These are phyloP conservation scores for Sarcocystis neurona DNA, from an alignment of 169 alveolate species.

Conservation along the genomic window DNA sequence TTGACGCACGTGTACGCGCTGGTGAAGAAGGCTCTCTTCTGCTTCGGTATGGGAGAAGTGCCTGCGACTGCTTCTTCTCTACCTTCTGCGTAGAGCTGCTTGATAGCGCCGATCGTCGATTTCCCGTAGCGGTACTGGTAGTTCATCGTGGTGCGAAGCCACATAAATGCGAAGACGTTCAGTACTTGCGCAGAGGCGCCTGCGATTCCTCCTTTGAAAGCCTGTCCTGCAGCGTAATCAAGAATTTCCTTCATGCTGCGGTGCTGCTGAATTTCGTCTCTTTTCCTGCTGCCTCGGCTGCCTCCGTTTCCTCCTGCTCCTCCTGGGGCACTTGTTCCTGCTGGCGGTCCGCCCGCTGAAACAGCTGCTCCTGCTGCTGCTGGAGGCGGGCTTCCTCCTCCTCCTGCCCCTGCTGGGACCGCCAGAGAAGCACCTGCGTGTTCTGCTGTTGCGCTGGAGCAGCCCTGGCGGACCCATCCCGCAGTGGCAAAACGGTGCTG, in stretches of 20 bases:
- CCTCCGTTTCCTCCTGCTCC: too few species aligned
- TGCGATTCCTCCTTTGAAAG: constrained; percentile 78
- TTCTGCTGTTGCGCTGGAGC: background rate
- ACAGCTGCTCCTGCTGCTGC: too few species aligned
- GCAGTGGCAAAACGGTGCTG: background rate
- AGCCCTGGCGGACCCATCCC: background rate
- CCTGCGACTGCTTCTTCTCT: background rate
- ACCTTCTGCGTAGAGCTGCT: constrained; percentile 57
- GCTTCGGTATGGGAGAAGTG: too few species aligned
- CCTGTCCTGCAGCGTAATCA: constrained; percentile 37
- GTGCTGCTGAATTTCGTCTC: too few species aligned
- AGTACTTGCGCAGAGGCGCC: constrained; percentile 83
- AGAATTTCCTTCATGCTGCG: too few species aligned
- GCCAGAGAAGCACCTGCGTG: too few species aligned
- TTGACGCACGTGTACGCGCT: background rate
- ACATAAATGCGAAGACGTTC: constrained; percentile 83
- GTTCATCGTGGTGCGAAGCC: constrained; percentile 88
- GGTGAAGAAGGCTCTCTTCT: background rate
- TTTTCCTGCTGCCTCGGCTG: too few species aligned
- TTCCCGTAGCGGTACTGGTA: constrained; percentile 80
- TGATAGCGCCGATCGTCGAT: constrained; percentile 23
- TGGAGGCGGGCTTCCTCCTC: too few species aligned
- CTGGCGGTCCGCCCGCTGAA: too few species aligned
- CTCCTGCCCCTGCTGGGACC: too few species aligned
- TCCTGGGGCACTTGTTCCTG: too few species aligned